A percentile compares a stretch with the other conserved stretches of the same genome.
Conservation (phyloP, 2,329 filamentous ascomycete species). For the Stagonosporopsis rhizophila region DNA sequence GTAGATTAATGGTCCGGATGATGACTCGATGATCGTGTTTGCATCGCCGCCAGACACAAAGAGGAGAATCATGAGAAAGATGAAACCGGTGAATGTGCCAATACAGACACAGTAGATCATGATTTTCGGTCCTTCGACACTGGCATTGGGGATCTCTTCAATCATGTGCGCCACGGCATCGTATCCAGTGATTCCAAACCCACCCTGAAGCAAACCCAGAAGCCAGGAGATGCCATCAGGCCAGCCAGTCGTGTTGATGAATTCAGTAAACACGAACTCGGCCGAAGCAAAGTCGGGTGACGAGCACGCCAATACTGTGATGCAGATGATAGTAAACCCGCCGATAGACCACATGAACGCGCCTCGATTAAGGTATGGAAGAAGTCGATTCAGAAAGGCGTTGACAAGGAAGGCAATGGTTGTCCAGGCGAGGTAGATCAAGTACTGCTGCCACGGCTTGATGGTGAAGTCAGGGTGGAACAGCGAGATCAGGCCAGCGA, state of each 20-base stretch:
- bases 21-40: conserved; percentile 61
- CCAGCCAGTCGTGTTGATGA: conserved; percentile 74
- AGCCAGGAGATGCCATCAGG: conserved; percentile 69
- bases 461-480: conserved; percentile 65
- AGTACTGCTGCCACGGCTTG: conserved; percentile 74
- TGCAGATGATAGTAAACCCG: conserved; percentile 73
- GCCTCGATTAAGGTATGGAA: conserved; percentile 71
- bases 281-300: conserved; percentile 70
- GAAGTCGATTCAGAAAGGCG: conserved; percentile 65
- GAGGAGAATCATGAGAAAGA: conserved; percentile 68
- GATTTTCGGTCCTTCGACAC: conserved; percentile 67
- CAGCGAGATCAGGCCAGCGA: conserved; percentile 69
- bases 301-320: conserved; percentile 71
- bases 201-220: conserved; percentile 60
- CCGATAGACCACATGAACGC: conserved; percentile 75
- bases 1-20: conserved; percentile 65
- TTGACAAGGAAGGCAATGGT: conserved; percentile 69
- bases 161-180: conserved; percentile 64
- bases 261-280: conserved; percentile 70
- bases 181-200: conserved; percentile 62
- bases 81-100: conserved; percentile 67
- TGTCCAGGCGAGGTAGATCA: conserved; percentile 73
- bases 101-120: conserved; percentile 71
- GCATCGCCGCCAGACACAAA: conserved; percentile 67
- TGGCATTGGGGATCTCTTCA: conserved; percentile 65